These are phyloP conservation scores for Dipteronia dyeriana DNA, from an alignment of 345 rosid genomes.

Conservation along the genomic window DNA sequence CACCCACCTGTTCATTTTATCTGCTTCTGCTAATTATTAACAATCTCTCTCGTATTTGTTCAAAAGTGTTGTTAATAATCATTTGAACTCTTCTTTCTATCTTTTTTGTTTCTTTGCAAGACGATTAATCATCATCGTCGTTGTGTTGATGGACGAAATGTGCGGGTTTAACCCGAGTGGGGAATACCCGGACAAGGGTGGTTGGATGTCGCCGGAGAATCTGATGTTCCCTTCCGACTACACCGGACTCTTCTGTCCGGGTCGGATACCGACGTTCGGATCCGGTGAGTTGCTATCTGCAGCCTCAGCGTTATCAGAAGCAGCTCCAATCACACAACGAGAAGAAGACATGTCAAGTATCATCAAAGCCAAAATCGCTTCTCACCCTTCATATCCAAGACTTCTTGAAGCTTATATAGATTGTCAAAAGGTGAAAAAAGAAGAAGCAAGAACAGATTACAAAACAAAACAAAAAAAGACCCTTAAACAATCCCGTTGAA, in stretches of 20 bases:
- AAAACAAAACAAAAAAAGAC: background rate
- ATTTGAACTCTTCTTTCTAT: background rate
- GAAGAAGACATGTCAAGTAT: slow-evolving; percentile 44
- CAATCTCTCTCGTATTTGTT: background rate
- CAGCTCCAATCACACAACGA: slow-evolving; percentile 52
- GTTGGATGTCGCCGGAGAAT: slow-evolving; percentile 69
- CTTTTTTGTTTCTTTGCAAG: background rate
- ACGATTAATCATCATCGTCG: background rate
- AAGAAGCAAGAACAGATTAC: background rate
- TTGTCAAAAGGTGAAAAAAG: slow-evolving; percentile 88
- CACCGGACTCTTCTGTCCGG: slow-evolving; percentile 37
- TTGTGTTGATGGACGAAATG: slow-evolving; percentile 69
- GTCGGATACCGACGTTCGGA: slow-evolving; percentile 60
- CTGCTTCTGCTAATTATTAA: too few species aligned
- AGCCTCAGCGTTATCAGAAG: slow-evolving; percentile 61
- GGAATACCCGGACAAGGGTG: slow-evolving; percentile 56
- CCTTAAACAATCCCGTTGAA: background rate
- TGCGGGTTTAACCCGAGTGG: slow-evolving; percentile 53
- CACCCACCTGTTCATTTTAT: background rate
- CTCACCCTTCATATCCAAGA: slow-evolving; percentile 84
- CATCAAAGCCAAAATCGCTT: slow-evolving; percentile 78
- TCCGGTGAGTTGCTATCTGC: slow-evolving; percentile 64
- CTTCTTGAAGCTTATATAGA: slow-evolving; percentile 84
- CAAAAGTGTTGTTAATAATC: background rate
- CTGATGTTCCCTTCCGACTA: slow-evolving; percentile 57